Evolutionary conservation across 768 basidiomycete species (phyloP).

Genomic region (Aureoboletus auriporus): DNA sequence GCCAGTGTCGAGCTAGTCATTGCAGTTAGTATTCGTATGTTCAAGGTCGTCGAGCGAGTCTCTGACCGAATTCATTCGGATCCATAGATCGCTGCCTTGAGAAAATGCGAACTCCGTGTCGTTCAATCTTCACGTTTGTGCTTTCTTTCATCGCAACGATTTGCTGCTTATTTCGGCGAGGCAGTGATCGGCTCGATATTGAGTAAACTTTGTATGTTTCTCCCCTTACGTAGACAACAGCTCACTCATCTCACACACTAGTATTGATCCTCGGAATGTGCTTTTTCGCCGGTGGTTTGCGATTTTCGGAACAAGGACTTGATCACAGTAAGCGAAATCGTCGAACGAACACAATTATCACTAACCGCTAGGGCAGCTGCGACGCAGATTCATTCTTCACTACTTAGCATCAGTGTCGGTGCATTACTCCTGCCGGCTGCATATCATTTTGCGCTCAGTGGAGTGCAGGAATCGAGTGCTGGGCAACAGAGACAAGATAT

Average conservation of each 20-base stretch:
- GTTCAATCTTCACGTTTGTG: conserved; percentile 75
- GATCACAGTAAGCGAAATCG: conserved; percentile 51
- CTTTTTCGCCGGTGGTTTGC: conserved; percentile 80
- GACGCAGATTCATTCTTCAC: conserved; percentile 69
- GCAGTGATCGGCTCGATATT: conserved; percentile 81
- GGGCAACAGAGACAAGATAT: conserved; percentile 38
- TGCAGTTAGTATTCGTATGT: conserved; percentile 47
- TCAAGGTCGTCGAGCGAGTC: neutral
- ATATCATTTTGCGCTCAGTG: conserved; percentile 57
- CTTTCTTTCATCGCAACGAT: neutral
- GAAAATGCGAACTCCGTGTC: conserved; percentile 75
- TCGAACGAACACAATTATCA: neutral
- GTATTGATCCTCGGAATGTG: conserved; percentile 88
- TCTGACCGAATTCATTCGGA: neutral
- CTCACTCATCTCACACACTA: conserved; percentile 23
- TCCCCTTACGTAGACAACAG: neutral
- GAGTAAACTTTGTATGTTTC: conserved; percentile 60
- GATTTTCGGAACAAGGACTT: conserved; percentile 78
- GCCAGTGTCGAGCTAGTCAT: conserved; percentile 63
- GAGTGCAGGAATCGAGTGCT: conserved; percentile 15
- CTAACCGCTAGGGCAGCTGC: conserved; percentile 35
- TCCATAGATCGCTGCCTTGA: conserved; percentile 63
- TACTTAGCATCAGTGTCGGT: conserved; percentile 76
- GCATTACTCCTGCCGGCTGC: conserved; percentile 77
- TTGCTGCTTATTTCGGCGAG: conserved; percentile 5